phyloP scores from a whole-genome alignment of 140 eudicot genomes.

The Stevia rebaudiana region DNA sequence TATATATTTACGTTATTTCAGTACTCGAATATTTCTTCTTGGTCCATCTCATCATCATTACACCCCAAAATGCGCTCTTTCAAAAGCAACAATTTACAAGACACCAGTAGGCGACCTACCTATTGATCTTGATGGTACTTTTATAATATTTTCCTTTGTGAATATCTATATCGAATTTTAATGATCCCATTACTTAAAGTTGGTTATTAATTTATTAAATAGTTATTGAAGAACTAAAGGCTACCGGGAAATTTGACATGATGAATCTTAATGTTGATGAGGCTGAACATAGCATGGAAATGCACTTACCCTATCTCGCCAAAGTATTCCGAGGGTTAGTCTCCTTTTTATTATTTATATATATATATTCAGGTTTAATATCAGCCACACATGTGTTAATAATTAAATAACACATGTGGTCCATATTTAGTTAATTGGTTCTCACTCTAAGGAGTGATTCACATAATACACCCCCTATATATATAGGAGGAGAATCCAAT shows the following conservation, averaged over 20 bases:
- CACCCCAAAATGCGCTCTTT: constrained; percentile 83
- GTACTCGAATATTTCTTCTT: constrained; percentile 81
- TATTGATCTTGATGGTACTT: constrained; percentile 80
- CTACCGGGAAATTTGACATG: constrained; percentile 80
- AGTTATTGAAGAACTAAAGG: constrained; percentile 86
- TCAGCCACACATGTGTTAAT: too few species aligned
- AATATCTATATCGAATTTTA: neutral
- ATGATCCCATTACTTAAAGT: neutral
- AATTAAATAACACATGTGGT: too few species aligned
- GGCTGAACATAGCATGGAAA: constrained; percentile 99
- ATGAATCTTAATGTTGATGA: constrained; percentile 92
- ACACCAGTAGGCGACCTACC: constrained; percentile 90
- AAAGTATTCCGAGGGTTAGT: constrained; percentile 84
- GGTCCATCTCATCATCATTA: constrained; percentile 99
- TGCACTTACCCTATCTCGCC: constrained; percentile 97
- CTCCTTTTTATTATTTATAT: neutral
- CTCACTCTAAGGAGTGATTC: too few species aligned
- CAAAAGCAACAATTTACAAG: constrained; percentile 74
- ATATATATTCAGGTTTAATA: too few species aligned
- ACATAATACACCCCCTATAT: too few species aligned
- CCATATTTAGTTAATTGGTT: too few species aligned
- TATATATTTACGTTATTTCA: constrained; percentile 27
- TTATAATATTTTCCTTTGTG: neutral
- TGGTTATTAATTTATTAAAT: neutral
- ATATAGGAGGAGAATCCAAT: too few species aligned